These are phyloP conservation scores for Colletotrichum sansevieriae DNA, from an alignment of 2,329 filamentous ascomycete species.

Conservation along the genomic window DNA sequence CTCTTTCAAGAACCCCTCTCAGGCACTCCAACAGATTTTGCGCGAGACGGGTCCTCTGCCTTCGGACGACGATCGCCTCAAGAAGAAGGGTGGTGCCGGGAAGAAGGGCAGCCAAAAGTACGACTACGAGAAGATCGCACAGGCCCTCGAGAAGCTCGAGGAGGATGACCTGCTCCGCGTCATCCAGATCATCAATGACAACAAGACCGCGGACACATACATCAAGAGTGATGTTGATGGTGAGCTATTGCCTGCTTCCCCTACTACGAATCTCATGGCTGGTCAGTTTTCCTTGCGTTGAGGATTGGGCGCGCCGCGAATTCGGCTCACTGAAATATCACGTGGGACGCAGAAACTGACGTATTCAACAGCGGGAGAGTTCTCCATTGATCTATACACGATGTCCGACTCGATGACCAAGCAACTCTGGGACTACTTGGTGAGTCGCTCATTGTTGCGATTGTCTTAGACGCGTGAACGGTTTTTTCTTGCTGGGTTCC, in stretches of 20 bases:
- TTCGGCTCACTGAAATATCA: conserved; percentile 1
- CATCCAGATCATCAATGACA: conserved; percentile 98
- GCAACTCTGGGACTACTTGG: conserved; percentile 92
- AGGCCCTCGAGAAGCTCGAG: conserved; percentile 86
- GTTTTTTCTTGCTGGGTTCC: background rate
- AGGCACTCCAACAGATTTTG: conserved; percentile 82
- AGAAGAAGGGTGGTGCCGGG: conserved; percentile 74
- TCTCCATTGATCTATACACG: conserved; percentile 98
- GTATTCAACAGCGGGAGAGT: conserved; percentile 81
- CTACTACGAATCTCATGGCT: conserved; percentile 36
- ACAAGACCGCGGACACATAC: conserved; percentile 94
- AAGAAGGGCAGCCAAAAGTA: conserved; percentile 83
- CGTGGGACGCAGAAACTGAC: conserved; percentile 52
- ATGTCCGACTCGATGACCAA: conserved; percentile 90
- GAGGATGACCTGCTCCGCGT: conserved; percentile 96
- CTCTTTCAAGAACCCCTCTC: conserved; percentile 92
- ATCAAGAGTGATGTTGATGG: conserved; percentile 97
- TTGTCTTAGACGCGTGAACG: conserved; percentile 6
- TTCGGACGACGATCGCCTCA: conserved; percentile 73
- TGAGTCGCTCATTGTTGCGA: conserved; percentile 46
- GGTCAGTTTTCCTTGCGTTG: conserved; percentile 41
- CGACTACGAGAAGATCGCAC: conserved; percentile 97
- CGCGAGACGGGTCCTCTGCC: conserved; percentile 89
- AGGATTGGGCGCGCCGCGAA: conserved; percentile 21
- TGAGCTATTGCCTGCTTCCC: conserved; percentile 61